Base-by-base conservation (phyloP, 495 filamentous ascomycete genomes). In the Tuber microsphaerosporum region DNA sequence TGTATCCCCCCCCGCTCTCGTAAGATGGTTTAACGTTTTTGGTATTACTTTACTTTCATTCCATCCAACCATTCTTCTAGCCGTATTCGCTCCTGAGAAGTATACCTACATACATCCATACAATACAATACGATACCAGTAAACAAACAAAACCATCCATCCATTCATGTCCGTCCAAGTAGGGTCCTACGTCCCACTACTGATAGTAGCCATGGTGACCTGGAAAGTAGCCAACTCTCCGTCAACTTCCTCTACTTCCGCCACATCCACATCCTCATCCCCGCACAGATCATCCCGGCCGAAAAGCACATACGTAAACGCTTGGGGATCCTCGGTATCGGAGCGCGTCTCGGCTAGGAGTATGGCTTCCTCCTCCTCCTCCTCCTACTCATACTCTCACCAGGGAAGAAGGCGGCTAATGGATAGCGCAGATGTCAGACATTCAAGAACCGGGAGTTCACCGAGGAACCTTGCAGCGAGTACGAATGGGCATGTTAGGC, bases 161-260 rank as follows among this genome's bases (percentile, higher is more conserved):
- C 34, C 34, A 37, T 2, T 37, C 56, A 65, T 65, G 56, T 65
- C 56, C 56, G 56, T 10, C 10, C 56, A n/a, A 17, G 31, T 65
- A 65, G 56, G 56, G 3, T 8, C 56, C 56, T 65, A 65, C 56
- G 56, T 65, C 56, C 56, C 56, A 2, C 26, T 65, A 3, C 10
- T 65, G 6, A 65, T 65, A 65, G 7, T 65, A 9, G 56, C 56
- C n/a, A 31, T 65, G 56, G 56, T 65, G 12, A 65, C 56, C 26
- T 65, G 56, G 56, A 65, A 65, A 65, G 56, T 65, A 12, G 56
- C 56, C 56, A 65, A 65, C 56, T 65, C 56, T 31, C n/a, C 56
- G 12, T 65, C 56, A 16, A 65, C 26, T 5, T 65, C n/a, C 26
- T 26, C 56, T 3, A 16, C 56, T 10, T 65, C 56, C 6, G 2